Evolutionary conservation across 2,329 filamentous ascomycete genomes (phyloP), one percentile per base, ranked within the genome.

Genomic region (Zymoseptoria passerinii): DNA sequence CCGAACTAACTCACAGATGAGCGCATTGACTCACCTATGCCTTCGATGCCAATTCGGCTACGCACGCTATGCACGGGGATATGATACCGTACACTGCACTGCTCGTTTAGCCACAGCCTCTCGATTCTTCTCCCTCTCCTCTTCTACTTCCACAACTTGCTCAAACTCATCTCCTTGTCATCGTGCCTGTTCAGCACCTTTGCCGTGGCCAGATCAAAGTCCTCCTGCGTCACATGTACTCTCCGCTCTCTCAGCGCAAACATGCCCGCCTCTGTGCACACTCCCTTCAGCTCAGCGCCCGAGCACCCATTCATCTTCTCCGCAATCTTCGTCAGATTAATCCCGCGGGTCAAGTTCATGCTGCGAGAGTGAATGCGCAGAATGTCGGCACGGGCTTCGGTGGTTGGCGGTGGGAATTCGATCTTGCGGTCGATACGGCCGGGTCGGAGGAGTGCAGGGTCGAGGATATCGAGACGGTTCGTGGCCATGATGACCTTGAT

Each of bases 401-500:
- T 89, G 59, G 90, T 95, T 70, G 94, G 94, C 58, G 94, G 94
- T 9, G 94, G 94, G 77, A 99, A 99, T 76, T 99, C 94, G 78
- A 97, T 97, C 81, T 99, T 99, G 70, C 94, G 84, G 80, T 99
- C 94, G 75, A 99, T 97, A 70, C 94, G 89, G 55, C 94, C 94
- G n/a, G 94, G 94, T 68, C 94, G 87, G 66, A 99, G 81, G 50
- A 99, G 83, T 1, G 94, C 94, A 1, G 94, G 94, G 74, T 99
- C 94, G 52, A 99, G 84, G 64, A 99, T 97, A 70, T 99, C 94
- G 64, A 99, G 83, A 73, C 94, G 89, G 77, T 99, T 99, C 53
- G 94, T 99, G 56, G 94, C 94, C 92, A 99, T 99, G 78, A 99
- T 95, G 74, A 99, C 90, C 77, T 99, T 99, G 85, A 99, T 99